These are phyloP conservation scores for Coffea canephora DNA, from an alignment of 257 asterid species.

Conservation along the genomic window DNA sequence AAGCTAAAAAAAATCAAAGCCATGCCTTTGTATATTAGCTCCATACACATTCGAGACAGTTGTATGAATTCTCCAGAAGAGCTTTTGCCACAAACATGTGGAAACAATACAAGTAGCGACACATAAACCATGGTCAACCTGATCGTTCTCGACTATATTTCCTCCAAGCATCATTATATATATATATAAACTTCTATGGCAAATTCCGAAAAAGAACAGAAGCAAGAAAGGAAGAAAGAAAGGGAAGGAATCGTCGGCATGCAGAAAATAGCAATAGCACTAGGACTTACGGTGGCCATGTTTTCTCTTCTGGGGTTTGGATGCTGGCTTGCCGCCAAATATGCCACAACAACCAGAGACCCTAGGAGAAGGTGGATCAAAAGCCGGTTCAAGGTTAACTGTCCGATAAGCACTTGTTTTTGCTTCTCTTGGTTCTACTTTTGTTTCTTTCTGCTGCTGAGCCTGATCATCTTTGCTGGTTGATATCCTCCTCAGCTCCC, in stretches of 20 bases:
- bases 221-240: not conserved
- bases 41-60: not conserved
- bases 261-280: not conserved
- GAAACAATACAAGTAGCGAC: not conserved
- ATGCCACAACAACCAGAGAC: conserved; percentile 44
- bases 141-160: not conserved
- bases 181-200: too few species aligned
- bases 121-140: not conserved
- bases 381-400: conserved; percentile 19
- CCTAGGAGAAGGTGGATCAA: conserved; percentile 52
- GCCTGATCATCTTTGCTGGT: conserved; percentile 17
- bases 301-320: conserved; percentile 26
- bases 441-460: not conserved
- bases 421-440: conserved; percentile 12
- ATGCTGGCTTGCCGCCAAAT: conserved; percentile 30
- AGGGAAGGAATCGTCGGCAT: not conserved
- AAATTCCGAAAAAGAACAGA: too few species aligned
- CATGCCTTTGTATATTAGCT: not conserved
- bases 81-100: not conserved
- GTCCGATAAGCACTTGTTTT: conserved; percentile 18
- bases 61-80: not conserved
- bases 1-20: not conserved
- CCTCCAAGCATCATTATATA: not conserved
- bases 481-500: conserved; percentile 30
- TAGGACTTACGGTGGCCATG: conserved; percentile 28